A percentile compares a stretch with the other conserved stretches of the same genome.
These are phyloP conservation scores for Backusella westeae DNA, from an alignment of 192 early-diverging fungal species.

Conservation along the genomic window DNA sequence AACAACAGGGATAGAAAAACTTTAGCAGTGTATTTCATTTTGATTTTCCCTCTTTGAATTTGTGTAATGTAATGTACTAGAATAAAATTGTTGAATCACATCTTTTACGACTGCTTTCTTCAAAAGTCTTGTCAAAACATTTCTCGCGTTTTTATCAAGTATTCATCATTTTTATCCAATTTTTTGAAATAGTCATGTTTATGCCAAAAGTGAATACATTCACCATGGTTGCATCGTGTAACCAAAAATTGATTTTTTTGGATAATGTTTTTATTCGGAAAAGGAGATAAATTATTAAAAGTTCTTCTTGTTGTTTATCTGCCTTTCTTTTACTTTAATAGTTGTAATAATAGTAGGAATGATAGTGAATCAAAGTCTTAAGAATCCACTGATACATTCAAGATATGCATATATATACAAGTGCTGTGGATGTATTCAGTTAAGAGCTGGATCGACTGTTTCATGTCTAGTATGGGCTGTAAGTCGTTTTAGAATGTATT, in stretches of 20 bases:
- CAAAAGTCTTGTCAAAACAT: no score
- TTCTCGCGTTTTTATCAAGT: no score
- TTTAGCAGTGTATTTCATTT: no score
- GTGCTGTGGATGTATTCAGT: constrained; percentile 20
- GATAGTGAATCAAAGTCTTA: not conserved
- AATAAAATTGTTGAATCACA: no score
- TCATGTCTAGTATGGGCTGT: constrained; percentile 18
- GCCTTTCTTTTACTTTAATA: not conserved
- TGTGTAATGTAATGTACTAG: no score
- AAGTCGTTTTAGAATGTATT: not conserved
- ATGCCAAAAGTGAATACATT: no score
- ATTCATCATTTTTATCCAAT: no score
- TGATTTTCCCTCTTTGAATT: no score
- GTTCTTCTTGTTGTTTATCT: not conserved
- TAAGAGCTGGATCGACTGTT: constrained; percentile 2
- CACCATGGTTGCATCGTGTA: no score
- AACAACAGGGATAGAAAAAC: not conserved
- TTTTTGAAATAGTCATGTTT: no score
- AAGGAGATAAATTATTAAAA: not conserved
- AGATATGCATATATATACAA: not conserved
- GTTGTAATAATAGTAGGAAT: not conserved
- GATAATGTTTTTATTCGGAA: not conserved
- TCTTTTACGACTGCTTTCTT: no score
- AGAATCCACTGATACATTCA: not conserved
- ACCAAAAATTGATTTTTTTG: not conserved